Evolutionary conservation across 441 rosid species (phyloP).

Genomic region (Populus hybrid): DNA sequence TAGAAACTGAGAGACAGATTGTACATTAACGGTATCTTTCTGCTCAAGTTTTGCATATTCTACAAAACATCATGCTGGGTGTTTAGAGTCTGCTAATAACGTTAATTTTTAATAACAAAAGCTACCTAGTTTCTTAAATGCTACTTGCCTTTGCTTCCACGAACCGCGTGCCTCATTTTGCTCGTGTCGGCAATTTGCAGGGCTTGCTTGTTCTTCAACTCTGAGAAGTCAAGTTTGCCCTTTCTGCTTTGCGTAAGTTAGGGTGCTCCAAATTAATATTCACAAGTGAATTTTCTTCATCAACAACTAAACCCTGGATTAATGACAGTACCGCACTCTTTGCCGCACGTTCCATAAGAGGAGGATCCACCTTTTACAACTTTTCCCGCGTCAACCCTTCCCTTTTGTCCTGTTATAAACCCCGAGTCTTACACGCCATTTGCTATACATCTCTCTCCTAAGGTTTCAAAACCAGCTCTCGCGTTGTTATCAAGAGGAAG

Average conservation of each 20-base stretch:
- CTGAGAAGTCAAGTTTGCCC: too few species aligned
- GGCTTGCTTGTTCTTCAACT: too few species aligned
- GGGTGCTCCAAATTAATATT: neutral
- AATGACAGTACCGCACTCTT: slow-evolving; percentile 29
- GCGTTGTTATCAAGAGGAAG: neutral
- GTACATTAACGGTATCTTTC: too few species aligned
- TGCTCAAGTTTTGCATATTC: too few species aligned
- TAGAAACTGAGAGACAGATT: too few species aligned
- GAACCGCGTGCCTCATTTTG: too few species aligned
- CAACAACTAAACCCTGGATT: slow-evolving; percentile 17
- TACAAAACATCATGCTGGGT: too few species aligned
- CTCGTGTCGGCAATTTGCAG: too few species aligned
- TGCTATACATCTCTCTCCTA: slow-evolving; percentile 12
- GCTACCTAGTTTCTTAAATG: too few species aligned
- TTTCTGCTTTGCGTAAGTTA: neutral
- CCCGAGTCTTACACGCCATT: slow-evolving; percentile 9
- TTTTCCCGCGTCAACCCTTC: slow-evolving; percentile 58
- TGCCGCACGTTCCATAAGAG: slow-evolving; percentile 24
- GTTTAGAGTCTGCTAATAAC: too few species aligned
- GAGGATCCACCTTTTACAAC: slow-evolving; percentile 33
- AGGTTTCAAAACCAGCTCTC: slow-evolving; percentile 5
- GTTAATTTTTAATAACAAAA: too few species aligned
- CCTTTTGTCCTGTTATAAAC: slow-evolving; percentile 32
- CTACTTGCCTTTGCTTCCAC: too few species aligned
- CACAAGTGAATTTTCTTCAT: neutral